Base-by-base conservation (phyloP, 108 stramenopile genomes). In the Stephanodiscus minutulus region DNA sequence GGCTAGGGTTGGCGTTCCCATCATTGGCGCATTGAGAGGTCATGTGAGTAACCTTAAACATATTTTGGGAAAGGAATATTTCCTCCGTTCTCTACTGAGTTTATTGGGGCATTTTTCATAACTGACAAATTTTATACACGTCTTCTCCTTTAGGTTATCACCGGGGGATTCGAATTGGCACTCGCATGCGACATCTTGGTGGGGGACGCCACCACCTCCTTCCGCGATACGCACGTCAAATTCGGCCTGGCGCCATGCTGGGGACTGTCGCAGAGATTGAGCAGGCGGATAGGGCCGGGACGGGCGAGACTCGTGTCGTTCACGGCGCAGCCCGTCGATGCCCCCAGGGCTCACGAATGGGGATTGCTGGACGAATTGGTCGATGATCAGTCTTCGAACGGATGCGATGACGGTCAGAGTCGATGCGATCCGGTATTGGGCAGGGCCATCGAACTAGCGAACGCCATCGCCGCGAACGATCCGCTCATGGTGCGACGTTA, bases 231-330 rank as follows among this genome's bases (percentile, higher is more conserved):
- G 12, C 85, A 86, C 64, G 78, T 80, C 5, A 86, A 86, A 56
- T 86, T 86, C 65, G 75, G 81, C 31, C 36, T 86, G 28, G 85
- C 85, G 28, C 85, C 85, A 15, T 86, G 85, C 54, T 86, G 85
- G 85, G 82, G 81, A 27, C 67, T 86, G 15, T 74, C 77, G 12
- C 85, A 86, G 59, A 80, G 69, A 49, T 53, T 86, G 5, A 65
- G 65, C 1, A 52, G 74, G 20, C 39, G 79, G 35, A 81, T 86
- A 33, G 82, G 82, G 17, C 67, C 75, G 3, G 85, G 85, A 2
- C 62, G 85, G 10, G 85, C 85, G 8, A 83, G 77, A 52, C 72
- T 81, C 39, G 57, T 83, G 5, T 82, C 81, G 8, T 72, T 81
- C 36, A 65, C 55, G 39, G 85, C 82, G 5, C 37, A 43, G 31